These are phyloP conservation scores for Colletotrichum cordylinicola DNA, from an alignment of 2,329 filamentous ascomycete species.

Conservation along the genomic window DNA sequence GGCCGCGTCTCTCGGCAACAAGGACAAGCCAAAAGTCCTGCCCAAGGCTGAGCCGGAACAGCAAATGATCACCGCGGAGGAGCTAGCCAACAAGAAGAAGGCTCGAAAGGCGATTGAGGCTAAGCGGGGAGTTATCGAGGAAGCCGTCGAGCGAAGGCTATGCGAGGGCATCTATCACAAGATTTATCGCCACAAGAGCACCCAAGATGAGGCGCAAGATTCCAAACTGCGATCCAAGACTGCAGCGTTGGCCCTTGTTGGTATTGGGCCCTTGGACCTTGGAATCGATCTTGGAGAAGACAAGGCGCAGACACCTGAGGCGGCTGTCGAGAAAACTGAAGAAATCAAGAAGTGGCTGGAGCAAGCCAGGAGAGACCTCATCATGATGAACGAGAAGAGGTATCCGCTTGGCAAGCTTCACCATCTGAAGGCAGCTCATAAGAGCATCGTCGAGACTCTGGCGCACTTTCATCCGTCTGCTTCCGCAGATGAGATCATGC, in stretches of 20 bases:
- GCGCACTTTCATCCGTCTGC: conserved; percentile 75
- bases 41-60: conserved; percentile 60
- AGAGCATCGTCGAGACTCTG: conserved; percentile 89
- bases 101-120: conserved; percentile 79
- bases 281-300: conserved; percentile 74
- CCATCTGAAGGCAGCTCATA: conserved; percentile 86
- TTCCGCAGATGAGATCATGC: conserved; percentile 95
- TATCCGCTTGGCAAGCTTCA: conserved; percentile 92
- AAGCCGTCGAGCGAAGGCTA: conserved; percentile 86
- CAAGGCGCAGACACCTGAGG: conserved; percentile 58
- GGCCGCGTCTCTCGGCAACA: conserved; percentile 58
- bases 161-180: conserved; percentile 86
- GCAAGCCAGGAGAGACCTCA: conserved; percentile 72
- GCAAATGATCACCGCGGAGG: conserved; percentile 89
- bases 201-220: conserved; percentile 92
- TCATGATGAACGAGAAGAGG: conserved; percentile 83
- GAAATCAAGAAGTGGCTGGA: conserved; percentile 78
- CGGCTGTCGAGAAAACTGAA: conserved; percentile 63
- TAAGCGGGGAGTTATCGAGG: conserved; percentile 80
- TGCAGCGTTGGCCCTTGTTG: conserved; percentile 87
- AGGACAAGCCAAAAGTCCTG: conserved; percentile 52
- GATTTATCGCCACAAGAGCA: conserved; percentile 90
- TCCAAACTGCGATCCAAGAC: conserved; percentile 95
- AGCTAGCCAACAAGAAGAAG: conserved; percentile 81
- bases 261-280: conserved; percentile 86